phyloP scores from a whole-genome alignment of 768 basidiomycete species.

The Coprinopsis cinerea region DNA sequence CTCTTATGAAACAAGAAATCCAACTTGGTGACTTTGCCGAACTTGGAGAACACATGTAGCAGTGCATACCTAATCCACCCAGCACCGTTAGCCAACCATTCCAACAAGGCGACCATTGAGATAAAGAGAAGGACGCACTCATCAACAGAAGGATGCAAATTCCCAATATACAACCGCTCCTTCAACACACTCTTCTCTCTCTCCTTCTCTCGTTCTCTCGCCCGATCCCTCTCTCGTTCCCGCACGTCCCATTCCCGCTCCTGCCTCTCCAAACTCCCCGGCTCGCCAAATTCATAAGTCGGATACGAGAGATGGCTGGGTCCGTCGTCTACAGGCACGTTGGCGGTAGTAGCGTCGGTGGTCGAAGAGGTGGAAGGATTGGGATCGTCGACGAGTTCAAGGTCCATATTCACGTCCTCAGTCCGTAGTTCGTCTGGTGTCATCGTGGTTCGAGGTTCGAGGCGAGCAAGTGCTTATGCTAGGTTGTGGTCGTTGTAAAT shows the following conservation, averaged over 20 bases:
- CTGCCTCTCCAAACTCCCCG: neutral
- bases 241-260: too few relatives aligned
- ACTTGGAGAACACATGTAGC: slow-evolving; percentile 86
- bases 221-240: too few relatives aligned
- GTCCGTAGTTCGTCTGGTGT: too few relatives aligned
- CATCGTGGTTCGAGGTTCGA: too few relatives aligned
- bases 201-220: too few relatives aligned
- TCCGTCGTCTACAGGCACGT: neutral
- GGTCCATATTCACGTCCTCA: too few relatives aligned
- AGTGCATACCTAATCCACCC: slow-evolving; percentile 82
- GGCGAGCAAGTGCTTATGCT: too few relatives aligned
- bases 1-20: slow-evolving; percentile 96
- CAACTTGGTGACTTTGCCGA: slow-evolving; percentile 86
- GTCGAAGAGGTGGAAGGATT: neutral
- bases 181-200: too few relatives aligned
- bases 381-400: slow-evolving; percentile 1
- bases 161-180: slow-evolving; percentile 87
- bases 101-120: neutral
- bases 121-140: slow-evolving; percentile 47
- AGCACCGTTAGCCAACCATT: too few relatives aligned
- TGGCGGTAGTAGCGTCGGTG: neutral
- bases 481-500: too few relatives aligned
- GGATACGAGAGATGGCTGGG: neutral
- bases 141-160: slow-evolving; percentile 80
- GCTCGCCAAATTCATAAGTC: neutral